phyloP scores from a whole-genome alignment of 208 protist genomes.

The Trypanosoma caninum region DNA sequence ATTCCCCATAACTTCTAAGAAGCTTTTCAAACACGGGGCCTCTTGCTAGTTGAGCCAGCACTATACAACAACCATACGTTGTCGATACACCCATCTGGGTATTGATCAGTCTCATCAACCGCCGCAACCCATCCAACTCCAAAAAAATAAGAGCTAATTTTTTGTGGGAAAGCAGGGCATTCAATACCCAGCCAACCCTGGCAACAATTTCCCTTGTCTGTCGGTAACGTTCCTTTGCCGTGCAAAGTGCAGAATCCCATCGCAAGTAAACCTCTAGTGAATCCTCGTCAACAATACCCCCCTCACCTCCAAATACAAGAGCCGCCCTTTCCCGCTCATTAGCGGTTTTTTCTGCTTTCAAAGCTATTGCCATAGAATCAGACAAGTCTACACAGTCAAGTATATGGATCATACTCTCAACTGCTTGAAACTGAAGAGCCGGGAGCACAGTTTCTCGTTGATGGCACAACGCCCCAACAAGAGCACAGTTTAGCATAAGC shows the following conservation, averaged over 20 bases:
- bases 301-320: constrained; percentile 19
- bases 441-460: constrained; percentile 65
- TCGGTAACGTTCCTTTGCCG: constrained; percentile 29
- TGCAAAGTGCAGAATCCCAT: constrained; percentile 29
- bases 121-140: constrained; percentile 50
- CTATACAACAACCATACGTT: constrained; percentile 64
- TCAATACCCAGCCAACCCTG: constrained; percentile 68
- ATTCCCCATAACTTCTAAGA: constrained; percentile 49
- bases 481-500: constrained; percentile 58
- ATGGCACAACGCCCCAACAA: constrained; percentile 66
- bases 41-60: constrained; percentile 65
- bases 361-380: constrained; percentile 7
- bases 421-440: constrained; percentile 71
- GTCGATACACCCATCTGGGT: constrained; percentile 38
- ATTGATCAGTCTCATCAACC: constrained; percentile 48
- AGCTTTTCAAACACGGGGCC: constrained; percentile 72
- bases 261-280: constrained; percentile 24
- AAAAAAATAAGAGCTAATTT: constrained; percentile 79
- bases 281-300: constrained; percentile 27
- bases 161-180: constrained; percentile 70
- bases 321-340: constrained; percentile 20
- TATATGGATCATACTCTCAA: constrained; percentile 64
- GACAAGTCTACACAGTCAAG: constrained; percentile 56
- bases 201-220: constrained; percentile 51
- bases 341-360: constrained; percentile 15